Evolutionary conservation across 371 early-diverging fungal species (phyloP), one percentile per base, ranked within the genome.

Genomic region (Racocetra persica): DNA sequence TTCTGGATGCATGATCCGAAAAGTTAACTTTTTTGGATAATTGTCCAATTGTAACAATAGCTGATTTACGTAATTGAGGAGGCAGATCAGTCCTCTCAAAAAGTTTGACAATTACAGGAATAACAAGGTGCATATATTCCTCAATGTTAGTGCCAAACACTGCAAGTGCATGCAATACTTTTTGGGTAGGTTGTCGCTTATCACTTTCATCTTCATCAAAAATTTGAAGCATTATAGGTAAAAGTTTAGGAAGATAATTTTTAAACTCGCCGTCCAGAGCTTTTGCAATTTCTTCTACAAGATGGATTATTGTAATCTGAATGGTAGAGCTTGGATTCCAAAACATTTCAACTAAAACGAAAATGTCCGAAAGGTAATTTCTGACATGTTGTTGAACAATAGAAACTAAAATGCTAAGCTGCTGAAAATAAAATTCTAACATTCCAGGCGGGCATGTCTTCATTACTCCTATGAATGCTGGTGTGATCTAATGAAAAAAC

Each of bases 361-460:
- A 91, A 26, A 97, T 93, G 73, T 96, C 96, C 22, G 92, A 88
- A 41, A 97, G 86, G 80, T 94, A 96, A 54, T 91, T 92, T 71
- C 96, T 92, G 62, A 97, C 95, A 84, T 96, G 96, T 79, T 94
- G 93, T 82, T 94, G 94, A 26, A 96, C 97, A 79, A 96, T 94
- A n/a, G 91, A 88, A 0, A 97, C 96, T 20, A 97, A 84, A 41
- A 92, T 89, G 4, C 94, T 92, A 41, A 97, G 87, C 81, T 96
- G 94, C 81, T 95, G 95, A 84, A 97, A 96, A 82, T 96, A 95
- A 79, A 93, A 94, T 66, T 95, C 97, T n/a, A 95, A 90, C 89
- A 95, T 93, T 38, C 89, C 90, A 2, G 90, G 80, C 0, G 93
- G 93, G 71, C 94, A 94, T 0, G 91, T 87, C 32, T 94, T 88